Conservation (phyloP, 1,139 yeast species). For the Diutina sp. region DNA sequence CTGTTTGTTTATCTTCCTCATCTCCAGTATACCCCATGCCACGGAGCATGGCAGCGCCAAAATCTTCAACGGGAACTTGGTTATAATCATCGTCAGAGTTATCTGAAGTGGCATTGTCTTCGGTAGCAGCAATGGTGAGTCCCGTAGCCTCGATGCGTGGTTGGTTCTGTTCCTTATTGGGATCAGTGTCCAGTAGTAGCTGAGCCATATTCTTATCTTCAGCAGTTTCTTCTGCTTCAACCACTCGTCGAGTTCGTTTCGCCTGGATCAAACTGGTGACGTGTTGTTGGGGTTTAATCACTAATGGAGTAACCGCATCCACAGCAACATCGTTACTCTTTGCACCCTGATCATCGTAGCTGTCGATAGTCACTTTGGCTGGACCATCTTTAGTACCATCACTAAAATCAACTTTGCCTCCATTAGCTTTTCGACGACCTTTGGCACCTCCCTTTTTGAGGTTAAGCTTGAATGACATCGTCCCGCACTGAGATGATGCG, state of each 20-base stretch:
- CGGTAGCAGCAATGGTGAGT: not conserved
- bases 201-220: not conserved
- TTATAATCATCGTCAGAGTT: not conserved
- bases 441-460: not conserved
- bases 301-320: not conserved
- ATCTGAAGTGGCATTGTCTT: not conserved
- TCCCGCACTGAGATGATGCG: not conserved
- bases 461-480: not conserved
- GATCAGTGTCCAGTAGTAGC: not conserved
- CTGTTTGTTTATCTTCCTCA: conserved; percentile 6
- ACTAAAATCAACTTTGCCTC: not conserved
- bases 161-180: not conserved
- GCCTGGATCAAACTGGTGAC: not conserved
- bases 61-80: conserved; percentile 2
- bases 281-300: not conserved
- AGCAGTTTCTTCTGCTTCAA: not conserved
- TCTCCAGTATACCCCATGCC: conserved; percentile 34
- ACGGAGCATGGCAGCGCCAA: conserved; percentile 53
- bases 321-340: not conserved
- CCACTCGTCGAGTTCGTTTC: not conserved
- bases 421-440: not conserved
- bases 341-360: not conserved
- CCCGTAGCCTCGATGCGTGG: not conserved
- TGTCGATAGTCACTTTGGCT: not conserved
- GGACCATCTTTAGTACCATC: not conserved